Evolutionary conservation across 345 rosid species (phyloP), one percentile per base, ranked within the genome.

Genomic region (Erucastrum elatum): DNA sequence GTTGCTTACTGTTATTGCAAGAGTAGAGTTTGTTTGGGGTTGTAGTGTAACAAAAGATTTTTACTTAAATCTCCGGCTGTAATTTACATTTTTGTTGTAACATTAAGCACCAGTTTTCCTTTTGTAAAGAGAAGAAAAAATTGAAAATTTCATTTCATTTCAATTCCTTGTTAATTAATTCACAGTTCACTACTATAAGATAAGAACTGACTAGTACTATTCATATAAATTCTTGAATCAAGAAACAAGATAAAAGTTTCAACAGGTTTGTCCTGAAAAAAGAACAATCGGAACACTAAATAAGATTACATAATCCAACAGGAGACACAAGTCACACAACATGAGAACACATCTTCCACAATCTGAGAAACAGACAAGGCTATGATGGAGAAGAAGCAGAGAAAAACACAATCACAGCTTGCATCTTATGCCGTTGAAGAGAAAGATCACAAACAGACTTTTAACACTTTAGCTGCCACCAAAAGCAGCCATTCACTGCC

Each of bases 1-100:
- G 55, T 46, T 46, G 75, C 84, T 87, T 83, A 85, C 35, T 35
- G 31, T 29, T 29, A 4, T 51, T 41, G 55, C 55, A 49, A 49
- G 55, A 49, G 55, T 16, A 87, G 91, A 82, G 80, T 71, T 66
- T 76, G 79, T 77, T 37, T 72, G 71, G 79, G 8, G 2, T 44
- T 49, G 76, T 75, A 75, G 76, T 56, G 9, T 78, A 78, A 72
- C 46, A 60, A 41, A 39, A 64, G 29, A 21, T 21, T 21, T 49
- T 70, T 27, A 71, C 68, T 33, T 68, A 1, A 65, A 65, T 65
- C 76, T 71, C 64, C 72, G 76, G 80, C 80, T 81, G 80, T 76
- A 80, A 44, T 76, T 71, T 66, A 2, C 77, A 60, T 53, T 59
- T 59, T 70, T 75, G 83, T 75, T 81, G 83, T 81, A 81, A 70